A percentile compares a stretch with the other conserved stretches of the same genome.
phyloP scores from a whole-genome alignment of 352 stramenopile genomes.

The Phytopythium cucurbitacearum region DNA sequence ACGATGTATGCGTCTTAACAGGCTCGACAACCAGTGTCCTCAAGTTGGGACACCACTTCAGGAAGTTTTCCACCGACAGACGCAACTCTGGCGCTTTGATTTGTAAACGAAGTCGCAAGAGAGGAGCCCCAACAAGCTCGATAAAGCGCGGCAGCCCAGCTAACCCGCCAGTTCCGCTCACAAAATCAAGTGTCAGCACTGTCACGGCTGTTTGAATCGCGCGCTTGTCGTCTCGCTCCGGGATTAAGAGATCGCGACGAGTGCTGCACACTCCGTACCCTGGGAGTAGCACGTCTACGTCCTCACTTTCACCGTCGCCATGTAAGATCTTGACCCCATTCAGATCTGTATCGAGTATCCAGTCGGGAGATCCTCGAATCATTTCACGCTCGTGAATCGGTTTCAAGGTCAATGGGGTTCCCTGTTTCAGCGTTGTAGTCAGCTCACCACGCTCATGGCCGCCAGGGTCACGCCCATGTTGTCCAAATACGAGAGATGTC shows the following conservation, averaged over 20 bases:
- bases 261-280: constrained; percentile 1
- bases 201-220: not conserved
- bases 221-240: not conserved
- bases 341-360: not conserved
- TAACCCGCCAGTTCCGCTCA: not conserved
- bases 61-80: not conserved
- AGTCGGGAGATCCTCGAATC: too few species aligned
- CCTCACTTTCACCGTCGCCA: not conserved
- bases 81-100: not conserved
- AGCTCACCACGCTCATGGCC: too few species aligned
- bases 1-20: not conserved
- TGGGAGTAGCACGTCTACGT: not conserved
- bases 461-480: not conserved
- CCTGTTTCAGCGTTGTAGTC: too few species aligned
- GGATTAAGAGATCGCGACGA: not conserved
- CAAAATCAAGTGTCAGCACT: not conserved
- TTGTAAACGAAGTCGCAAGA: not conserved
- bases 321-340: not conserved
- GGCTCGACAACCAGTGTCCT: not conserved
- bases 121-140: not conserved
- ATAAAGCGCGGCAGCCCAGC: not conserved
- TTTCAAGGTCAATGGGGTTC: not conserved
- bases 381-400: not conserved
- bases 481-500: not conserved
- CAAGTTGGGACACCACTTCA: not conserved